A percentile compares a stretch with the other conserved stretches of the same genome.
Evolutionary conservation across 371 early-diverging fungal genomes (phyloP).

Genomic region (Paramicrosporidium saccamoebae): DNA sequence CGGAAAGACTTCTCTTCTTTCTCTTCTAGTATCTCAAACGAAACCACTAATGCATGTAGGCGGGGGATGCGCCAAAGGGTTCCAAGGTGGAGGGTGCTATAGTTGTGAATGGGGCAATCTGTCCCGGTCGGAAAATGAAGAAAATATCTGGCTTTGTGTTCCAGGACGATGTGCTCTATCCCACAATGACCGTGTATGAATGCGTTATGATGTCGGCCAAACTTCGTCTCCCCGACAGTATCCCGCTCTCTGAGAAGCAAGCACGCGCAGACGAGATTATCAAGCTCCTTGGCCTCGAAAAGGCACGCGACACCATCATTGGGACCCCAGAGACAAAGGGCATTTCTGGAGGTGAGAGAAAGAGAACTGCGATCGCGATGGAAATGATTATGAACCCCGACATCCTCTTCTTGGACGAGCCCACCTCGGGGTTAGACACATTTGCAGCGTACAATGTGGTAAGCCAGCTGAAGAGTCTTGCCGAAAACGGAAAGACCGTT

Average conservation of each 20-base stretch:
- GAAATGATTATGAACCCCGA: slow-evolving; percentile 30
- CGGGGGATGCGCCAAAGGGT: too few relatives aligned
- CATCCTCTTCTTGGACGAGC: slow-evolving; percentile 20
- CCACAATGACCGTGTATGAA: slow-evolving; percentile 14
- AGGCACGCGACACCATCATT: slow-evolving; percentile 19
- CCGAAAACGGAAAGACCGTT: slow-evolving; percentile 18
- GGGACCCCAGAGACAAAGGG: slow-evolving; percentile 25
- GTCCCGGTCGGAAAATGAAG: slow-evolving; percentile 15
- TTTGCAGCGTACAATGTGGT: slow-evolving; percentile 25
- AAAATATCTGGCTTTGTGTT: slow-evolving; percentile 18
- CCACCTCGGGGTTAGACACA: slow-evolving; percentile 42
- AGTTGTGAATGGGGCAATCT: slow-evolving; percentile 16
- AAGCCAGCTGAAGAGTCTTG: slow-evolving; percentile 13
- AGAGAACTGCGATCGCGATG: slow-evolving; percentile 45
- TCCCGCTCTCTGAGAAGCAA: slow-evolving; percentile 10
- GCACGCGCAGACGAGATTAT: slow-evolving; percentile 15
- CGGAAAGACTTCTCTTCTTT: slow-evolving; percentile 24
- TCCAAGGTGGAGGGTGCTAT: slow-evolving; percentile 20
- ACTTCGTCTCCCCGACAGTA: slow-evolving; percentile 18
- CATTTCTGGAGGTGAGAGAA: slow-evolving; percentile 59
- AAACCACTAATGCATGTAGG: too few relatives aligned
- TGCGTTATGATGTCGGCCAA: slow-evolving; percentile 17
- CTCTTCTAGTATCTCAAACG: slow-evolving; percentile 12
- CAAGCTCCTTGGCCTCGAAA: slow-evolving; percentile 15
- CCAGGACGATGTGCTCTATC: slow-evolving; percentile 7